Percentiles rank a stretch among this genome's conserved stretches.
These are phyloP conservation scores for Obelidium mucronatum DNA, from an alignment of 192 early-diverging fungal genomes.

Conservation along the genomic window DNA sequence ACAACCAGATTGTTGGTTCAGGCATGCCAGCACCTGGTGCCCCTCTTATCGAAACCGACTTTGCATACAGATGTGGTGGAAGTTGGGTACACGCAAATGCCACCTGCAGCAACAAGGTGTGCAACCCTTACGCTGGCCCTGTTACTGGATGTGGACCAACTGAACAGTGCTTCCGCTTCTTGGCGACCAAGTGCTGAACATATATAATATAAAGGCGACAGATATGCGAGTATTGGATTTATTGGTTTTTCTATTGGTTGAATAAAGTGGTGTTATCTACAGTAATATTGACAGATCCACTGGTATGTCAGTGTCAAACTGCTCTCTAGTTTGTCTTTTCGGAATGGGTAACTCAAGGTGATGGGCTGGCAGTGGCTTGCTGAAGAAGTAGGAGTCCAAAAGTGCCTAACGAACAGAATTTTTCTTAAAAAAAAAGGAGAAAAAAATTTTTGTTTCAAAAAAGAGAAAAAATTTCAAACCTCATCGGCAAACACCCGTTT, in stretches of 20 bases:
- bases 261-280: too few species aligned
- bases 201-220: too few species aligned
- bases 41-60: constrained; percentile 12
- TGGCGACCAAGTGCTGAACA: too few species aligned
- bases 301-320: constrained; percentile 55
- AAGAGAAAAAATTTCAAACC: constrained; percentile 27
- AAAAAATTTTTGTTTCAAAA: constrained; percentile 1
- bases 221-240: too few species aligned
- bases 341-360: constrained; percentile 67
- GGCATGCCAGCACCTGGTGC: neutral
- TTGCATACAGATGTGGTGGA: constrained; percentile 14
- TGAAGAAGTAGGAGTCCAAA: constrained; percentile 63
- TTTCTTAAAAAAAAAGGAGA: constrained; percentile 1
- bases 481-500: constrained; percentile 55
- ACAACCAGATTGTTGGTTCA: constrained; percentile 9
- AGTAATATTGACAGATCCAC: constrained; percentile 52
- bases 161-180: constrained; percentile 25
- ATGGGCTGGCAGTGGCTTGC: constrained; percentile 60
- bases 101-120: constrained; percentile 3
- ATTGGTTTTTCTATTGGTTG: too few species aligned
- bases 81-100: constrained; percentile 26
- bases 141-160: constrained; percentile 18
- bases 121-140: constrained; percentile 4
- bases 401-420: constrained; percentile 45
- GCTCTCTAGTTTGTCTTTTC: constrained; percentile 48